Evolutionary conservation across 1,284 basidiomycete species (phyloP), one percentile per base, ranked within the genome.

Genomic region (Rhodotorula sp.): DNA sequence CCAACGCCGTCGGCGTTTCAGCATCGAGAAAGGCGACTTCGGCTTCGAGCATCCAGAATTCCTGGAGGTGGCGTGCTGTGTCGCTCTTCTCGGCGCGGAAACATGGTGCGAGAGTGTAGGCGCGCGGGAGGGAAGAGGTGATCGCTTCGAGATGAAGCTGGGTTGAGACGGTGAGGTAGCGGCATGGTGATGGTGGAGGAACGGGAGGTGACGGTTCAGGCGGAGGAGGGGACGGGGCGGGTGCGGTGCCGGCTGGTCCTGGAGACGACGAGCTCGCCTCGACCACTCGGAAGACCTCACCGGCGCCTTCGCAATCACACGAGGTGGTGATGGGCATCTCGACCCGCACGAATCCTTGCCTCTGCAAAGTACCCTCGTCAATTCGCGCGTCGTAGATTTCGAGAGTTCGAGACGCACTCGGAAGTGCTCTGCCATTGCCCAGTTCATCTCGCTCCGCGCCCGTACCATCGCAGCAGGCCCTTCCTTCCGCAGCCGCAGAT

Each of bases 41-140:
- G 0, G 90, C 93, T 81, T 99, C 95, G 66, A 96, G 85, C 95
- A 99, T 99, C 91, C 92, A 96, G 80, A 99, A 99, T 79, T 99
- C 96, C 59, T 92, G 87, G 11, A 99, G 85, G 80, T 99, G 95
- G n/a, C 95, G 85, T 59, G 87, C 87, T 2, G 95, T 98, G 75
- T 89, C 85, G 7, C 88, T 90, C 11, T 87, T 87, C 78, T 99
- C 95, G 27, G 95, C 95, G 29, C 95, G 89, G 81, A 99, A 99
- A 68, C 89, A 89, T 0, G 95, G 94, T 0, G 90, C 89, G 30
- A 97, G 85, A 0, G 93, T 94, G 83, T 94, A 99, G 0, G 92
- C 90, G 36, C 94, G 86, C 0, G 88, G 85, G 22, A 96, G 81
- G 0, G 91, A 86, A 13, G 87, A 85, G 4, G 91, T 86, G 59